phyloP scores from a whole-genome alignment of 2,329 filamentous ascomycete genomes.

The Fusarium sp. region DNA sequence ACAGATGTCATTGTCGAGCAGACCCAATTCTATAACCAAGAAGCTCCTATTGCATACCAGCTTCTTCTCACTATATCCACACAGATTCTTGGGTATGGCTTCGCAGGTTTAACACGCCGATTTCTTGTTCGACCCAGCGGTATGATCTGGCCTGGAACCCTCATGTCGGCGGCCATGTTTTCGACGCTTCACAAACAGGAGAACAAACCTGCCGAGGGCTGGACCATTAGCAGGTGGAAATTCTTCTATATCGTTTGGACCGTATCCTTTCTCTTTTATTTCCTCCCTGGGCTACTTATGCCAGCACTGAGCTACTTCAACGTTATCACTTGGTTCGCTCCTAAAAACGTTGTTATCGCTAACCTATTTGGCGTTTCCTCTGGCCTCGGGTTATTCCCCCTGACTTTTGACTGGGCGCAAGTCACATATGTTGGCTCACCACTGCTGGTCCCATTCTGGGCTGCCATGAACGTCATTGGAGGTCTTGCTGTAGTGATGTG shows the following conservation, averaged over 20 bases:
- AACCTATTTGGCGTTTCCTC: constrained; percentile 91
- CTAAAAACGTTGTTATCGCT: constrained; percentile 85
- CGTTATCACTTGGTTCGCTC: constrained; percentile 89
- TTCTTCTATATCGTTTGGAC: constrained; percentile 85
- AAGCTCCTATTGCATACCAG: constrained; percentile 82
- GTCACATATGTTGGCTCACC: constrained; percentile 90
- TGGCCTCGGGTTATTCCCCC: constrained; percentile 83
- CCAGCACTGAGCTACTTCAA: constrained; percentile 91
- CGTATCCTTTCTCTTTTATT: constrained; percentile 83
- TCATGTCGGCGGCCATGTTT: constrained; percentile 92
- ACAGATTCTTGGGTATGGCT: constrained; percentile 87
- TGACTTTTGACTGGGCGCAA: constrained; percentile 94
- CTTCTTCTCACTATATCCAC: constrained; percentile 86
- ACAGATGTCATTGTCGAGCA: constrained; percentile 93
- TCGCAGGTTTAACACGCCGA: constrained; percentile 83
- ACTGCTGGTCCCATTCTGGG: constrained; percentile 87
- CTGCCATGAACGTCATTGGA: constrained; percentile 85
- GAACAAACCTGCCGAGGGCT: constrained; percentile 84
- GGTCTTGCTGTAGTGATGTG: constrained; percentile 87
- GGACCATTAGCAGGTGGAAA: constrained; percentile 84
- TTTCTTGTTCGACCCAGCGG: constrained; percentile 87
- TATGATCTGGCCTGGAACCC: constrained; percentile 92
- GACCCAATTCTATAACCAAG: constrained; percentile 88
- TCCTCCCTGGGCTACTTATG: constrained; percentile 84
- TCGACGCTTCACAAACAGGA: constrained; percentile 86